Percentiles rank a stretch among this genome's conserved stretches.
phyloP scores from a whole-genome alignment of 2,329 filamentous ascomycete species.

The Ophiocordyceps camponoti-leonardi region DNA sequence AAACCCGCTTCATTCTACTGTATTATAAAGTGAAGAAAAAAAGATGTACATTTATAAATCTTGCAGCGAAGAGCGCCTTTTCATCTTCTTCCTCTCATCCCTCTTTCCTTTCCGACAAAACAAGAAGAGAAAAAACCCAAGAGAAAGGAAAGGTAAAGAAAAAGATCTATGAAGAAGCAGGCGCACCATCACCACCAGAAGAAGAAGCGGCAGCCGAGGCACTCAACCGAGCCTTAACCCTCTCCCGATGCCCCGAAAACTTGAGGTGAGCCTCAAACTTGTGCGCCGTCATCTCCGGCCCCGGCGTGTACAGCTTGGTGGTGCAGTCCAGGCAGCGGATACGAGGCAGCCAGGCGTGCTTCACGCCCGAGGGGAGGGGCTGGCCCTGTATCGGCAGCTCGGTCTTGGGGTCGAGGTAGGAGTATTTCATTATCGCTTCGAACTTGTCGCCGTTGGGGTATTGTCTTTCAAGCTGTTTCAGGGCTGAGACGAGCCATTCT shows the following conservation, averaged over 20 bases:
- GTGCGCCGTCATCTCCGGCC: conserved; percentile 65
- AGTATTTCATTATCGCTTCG: conserved; percentile 83
- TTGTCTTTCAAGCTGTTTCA: conserved; percentile 50
- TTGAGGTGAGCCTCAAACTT: conserved; percentile 90
- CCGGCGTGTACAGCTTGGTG: conserved; percentile 83
- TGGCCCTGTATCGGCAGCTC: conserved; percentile 43
- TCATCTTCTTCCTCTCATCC: too few relatives aligned
- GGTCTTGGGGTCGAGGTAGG: conserved; percentile 57
- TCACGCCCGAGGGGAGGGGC: conserved; percentile 43
- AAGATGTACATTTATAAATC: too few relatives aligned
- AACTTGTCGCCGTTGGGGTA: conserved; percentile 68
- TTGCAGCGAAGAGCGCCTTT: too few relatives aligned
- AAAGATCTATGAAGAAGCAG: background rate
- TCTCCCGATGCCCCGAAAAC: conserved; percentile 64
- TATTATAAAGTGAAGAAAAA: background rate
- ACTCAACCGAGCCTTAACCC: conserved; percentile 28
- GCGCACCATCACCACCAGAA: background rate
- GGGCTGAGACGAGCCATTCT: conserved; percentile 62
- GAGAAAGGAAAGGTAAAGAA: background rate
- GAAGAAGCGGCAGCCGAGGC: conserved; percentile 2
- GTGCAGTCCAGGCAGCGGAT: conserved; percentile 89
- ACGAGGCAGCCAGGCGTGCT: conserved; percentile 70
- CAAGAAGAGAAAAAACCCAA: background rate
- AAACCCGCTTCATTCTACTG: too few relatives aligned
- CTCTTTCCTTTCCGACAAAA: too few relatives aligned